Evolutionary conservation across 768 basidiomycete genomes (phyloP).

Genomic region (Boletellus ananas): DNA sequence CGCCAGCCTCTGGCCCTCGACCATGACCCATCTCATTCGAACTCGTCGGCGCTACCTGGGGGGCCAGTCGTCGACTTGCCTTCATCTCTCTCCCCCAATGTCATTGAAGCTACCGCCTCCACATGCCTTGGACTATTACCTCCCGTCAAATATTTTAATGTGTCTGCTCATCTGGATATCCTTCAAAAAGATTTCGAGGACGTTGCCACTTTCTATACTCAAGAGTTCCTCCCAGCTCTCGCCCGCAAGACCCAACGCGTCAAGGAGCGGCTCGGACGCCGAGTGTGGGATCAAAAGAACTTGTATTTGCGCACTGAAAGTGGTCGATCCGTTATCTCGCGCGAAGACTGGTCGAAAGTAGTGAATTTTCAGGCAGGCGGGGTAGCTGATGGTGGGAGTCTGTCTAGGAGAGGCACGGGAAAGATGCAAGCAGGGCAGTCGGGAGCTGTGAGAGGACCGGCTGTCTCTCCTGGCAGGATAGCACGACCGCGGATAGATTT

Average conservation of each 20-base stretch:
- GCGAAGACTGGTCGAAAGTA: conserved; percentile 45
- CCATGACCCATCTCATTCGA: conserved; percentile 17
- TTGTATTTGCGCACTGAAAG: conserved; percentile 44
- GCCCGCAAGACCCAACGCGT: conserved; percentile 54
- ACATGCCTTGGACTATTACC: conserved; percentile 18
- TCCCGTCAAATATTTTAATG: conserved; percentile 38
- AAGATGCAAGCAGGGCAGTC: not conserved
- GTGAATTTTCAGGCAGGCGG: conserved; percentile 42
- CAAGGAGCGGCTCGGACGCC: conserved; percentile 78
- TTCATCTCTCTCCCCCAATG: not conserved
- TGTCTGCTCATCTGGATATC: conserved; percentile 53
- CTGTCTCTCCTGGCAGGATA: conserved; percentile 1
- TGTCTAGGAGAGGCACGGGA: not conserved
- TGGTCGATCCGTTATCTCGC: conserved; percentile 36
- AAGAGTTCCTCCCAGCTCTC: conserved; percentile 39
- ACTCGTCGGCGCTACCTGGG: not conserved
- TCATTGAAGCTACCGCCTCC: conserved; percentile 20
- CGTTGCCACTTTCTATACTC: conserved; percentile 41
- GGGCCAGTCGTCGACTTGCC: not conserved
- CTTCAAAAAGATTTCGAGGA: conserved; percentile 52
- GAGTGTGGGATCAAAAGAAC: conserved; percentile 60
- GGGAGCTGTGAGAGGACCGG: conserved; percentile 2
- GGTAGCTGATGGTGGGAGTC: not conserved
- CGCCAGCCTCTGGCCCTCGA: conserved; percentile 20
- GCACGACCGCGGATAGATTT: conserved; percentile 10